These are phyloP conservation scores for Aspergillus felis DNA, from an alignment of 2,329 filamentous ascomycete species.

Conservation along the genomic window DNA sequence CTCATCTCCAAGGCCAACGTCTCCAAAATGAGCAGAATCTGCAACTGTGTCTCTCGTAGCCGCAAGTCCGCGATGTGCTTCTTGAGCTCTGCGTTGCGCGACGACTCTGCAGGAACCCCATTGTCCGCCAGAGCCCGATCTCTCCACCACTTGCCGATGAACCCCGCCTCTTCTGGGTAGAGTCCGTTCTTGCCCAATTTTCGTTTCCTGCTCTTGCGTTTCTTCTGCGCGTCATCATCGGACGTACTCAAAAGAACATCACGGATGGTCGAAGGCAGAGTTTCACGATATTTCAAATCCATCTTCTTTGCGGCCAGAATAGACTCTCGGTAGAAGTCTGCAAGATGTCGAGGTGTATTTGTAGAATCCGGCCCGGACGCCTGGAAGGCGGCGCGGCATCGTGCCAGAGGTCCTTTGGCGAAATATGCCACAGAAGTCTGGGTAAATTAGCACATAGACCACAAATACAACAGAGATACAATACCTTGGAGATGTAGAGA, in stretches of 20 bases:
- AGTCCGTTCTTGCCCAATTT: constrained; percentile 47
- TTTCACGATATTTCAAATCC: constrained; percentile 46
- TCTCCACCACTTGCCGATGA: constrained; percentile 46
- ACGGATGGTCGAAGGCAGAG: constrained; percentile 38
- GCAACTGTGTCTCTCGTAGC: constrained; percentile 46
- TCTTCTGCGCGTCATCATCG: constrained; percentile 32
- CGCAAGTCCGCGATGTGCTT: constrained; percentile 42
- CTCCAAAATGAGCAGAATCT: constrained; percentile 48
- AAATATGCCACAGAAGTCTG: constrained; percentile 50
- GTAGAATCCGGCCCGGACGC: constrained; percentile 19
- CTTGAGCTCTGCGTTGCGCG: constrained; percentile 37
- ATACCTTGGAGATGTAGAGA: constrained; percentile 43
- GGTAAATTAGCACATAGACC: constrained; percentile 11
- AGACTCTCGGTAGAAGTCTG: constrained; percentile 39
- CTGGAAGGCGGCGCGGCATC: constrained; percentile 41
- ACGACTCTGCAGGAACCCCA: constrained; percentile 22
- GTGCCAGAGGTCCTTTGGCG: constrained; percentile 47
- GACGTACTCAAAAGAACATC: constrained; percentile 35
- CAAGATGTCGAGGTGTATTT: constrained; percentile 25
- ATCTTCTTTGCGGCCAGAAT: constrained; percentile 45
- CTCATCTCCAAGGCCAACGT: constrained; percentile 41
- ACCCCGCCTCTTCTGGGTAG: constrained; percentile 43
- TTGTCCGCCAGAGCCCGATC: constrained; percentile 29
- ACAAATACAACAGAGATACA: background rate
- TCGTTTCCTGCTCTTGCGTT: constrained; percentile 36